Base-by-base conservation (phyloP, 2,329 filamentous ascomycete species). In the Aspergillus sergii region DNA sequence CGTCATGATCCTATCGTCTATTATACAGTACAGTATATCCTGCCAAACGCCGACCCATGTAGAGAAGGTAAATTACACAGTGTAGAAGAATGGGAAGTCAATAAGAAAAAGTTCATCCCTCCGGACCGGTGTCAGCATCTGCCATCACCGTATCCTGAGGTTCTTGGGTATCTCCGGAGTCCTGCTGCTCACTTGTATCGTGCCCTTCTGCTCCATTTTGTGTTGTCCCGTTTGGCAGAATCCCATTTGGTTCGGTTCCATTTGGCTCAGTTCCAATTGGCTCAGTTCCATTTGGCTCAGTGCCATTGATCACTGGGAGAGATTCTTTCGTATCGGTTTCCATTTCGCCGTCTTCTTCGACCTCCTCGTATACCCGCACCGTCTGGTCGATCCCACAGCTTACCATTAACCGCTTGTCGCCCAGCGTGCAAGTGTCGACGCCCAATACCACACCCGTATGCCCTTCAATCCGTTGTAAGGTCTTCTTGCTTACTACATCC, bases 401-500 rank as follows among this genome's bases (percentile, higher is more conserved):
- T 6, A 85, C 88, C 48, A 91, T 80, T 23, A 84, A 66, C 21
- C 77, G 77, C 58, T 69, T 78, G 43, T 79, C 80, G 57, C 82
- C 81, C 11, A 79, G 80, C 30, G 82, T 81, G 72, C 86, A 86
- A 8, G 88, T 85, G 67, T 89, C 84, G 12, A 89, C 87, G 0
- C 83, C 81, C 41, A 89, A 75, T 7, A 91, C 85, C 4, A 84
- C 82, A 48, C 86, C 87, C 1, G 84, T 82, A 64, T 88, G 86
- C 1, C 83, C 83, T 30, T 84, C 78, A 11, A 88, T 73, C 23
- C 81, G 80, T 82, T 97, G 94, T 23, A 97, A 81, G 2, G 96
- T 81, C 60, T 91, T 88, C 78, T 98, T 99, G 73, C 84, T 92
- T 64, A 87, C 89, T 16, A 97, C 92, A 71, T 98, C 93, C 95